These are phyloP conservation scores for Pythium angustatum DNA, from an alignment of 352 stramenopile species.

Conservation along the genomic window DNA sequence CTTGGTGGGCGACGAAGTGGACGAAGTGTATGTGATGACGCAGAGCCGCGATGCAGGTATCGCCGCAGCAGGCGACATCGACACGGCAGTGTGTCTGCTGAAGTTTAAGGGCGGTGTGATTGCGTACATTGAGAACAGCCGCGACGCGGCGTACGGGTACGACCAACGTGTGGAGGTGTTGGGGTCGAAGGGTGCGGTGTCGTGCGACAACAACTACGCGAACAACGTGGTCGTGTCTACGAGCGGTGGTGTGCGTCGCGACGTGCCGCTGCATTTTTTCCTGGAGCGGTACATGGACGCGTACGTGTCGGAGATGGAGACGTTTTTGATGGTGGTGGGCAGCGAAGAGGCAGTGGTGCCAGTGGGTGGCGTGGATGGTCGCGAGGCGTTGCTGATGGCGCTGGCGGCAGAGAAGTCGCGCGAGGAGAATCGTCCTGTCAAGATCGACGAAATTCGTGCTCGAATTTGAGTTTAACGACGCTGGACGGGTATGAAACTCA, in stretches of 20 bases:
- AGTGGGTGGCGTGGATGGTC: constrained; percentile 58
- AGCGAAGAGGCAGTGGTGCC: constrained; percentile 41
- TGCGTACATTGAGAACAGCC: constrained; percentile 89
- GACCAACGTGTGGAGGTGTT: constrained; percentile 92
- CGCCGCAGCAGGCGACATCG: constrained; percentile 66
- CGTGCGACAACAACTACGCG: constrained; percentile 69
- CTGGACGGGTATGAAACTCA: not conserved
- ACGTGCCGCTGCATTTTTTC: constrained; percentile 83
- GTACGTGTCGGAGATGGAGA: constrained; percentile 60
- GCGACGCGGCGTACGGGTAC: constrained; percentile 88
- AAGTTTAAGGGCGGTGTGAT: constrained; percentile 67
- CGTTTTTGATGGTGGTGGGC: constrained; percentile 64
- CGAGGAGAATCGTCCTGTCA: constrained; percentile 67
- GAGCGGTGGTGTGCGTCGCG: constrained; percentile 48
- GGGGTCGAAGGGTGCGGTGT: constrained; percentile 70
- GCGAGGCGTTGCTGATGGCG: constrained; percentile 66
- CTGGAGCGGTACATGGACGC: constrained; percentile 71
- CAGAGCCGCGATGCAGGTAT: constrained; percentile 77
- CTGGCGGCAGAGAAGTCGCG: constrained; percentile 69
- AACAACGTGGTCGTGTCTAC: constrained; percentile 65
- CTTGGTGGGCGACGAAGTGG: constrained; percentile 72
- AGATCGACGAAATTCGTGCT: constrained; percentile 50
- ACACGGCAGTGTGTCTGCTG: constrained; percentile 83
- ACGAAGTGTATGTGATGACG: constrained; percentile 82
- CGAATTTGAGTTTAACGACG: not conserved